Percentiles rank a stretch among this genome's conserved stretches.
phyloP scores from a whole-genome alignment of 2,329 filamentous ascomycete genomes.

The Fusarium vanettenii region DNA sequence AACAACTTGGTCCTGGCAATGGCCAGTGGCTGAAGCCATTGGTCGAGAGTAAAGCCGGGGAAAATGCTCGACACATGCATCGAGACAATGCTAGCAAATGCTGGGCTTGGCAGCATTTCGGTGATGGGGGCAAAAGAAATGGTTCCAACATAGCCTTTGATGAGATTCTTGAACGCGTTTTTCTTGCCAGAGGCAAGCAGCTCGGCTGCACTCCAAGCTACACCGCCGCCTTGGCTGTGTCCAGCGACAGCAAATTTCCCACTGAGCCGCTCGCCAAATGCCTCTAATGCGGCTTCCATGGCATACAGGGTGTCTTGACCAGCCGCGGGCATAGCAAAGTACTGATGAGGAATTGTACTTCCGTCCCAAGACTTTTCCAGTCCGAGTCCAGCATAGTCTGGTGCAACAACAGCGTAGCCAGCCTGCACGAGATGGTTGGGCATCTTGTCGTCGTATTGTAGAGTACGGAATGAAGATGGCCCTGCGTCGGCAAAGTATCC shows the following conservation, averaged over 20 bases:
- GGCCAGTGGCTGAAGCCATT: slow-evolving; percentile 28
- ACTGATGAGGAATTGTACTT: slow-evolving; percentile 53
- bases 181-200: slow-evolving; percentile 39
- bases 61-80: slow-evolving; percentile 8
- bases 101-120: background rate
- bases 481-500: slow-evolving; percentile 51
- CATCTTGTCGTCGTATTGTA: slow-evolving; percentile 53
- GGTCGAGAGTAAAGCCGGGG: slow-evolving; percentile 13
- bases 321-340: slow-evolving; percentile 49
- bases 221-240: slow-evolving; percentile 59
- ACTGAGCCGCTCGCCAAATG: slow-evolving; percentile 50
- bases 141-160: slow-evolving; percentile 19
- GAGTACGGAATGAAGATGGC: slow-evolving; percentile 52
- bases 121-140: slow-evolving; percentile 21
- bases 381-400: slow-evolving; percentile 59
- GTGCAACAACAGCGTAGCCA: slow-evolving; percentile 58
- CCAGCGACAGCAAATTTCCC: slow-evolving; percentile 57
- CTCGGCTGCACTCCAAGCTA: slow-evolving; percentile 51
- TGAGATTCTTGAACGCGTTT: background rate
- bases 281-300: slow-evolving; percentile 53
- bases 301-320: slow-evolving; percentile 58
- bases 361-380: slow-evolving; percentile 49
- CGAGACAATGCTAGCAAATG: background rate
- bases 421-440: slow-evolving; percentile 52
- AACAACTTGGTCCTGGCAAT: slow-evolving; percentile 8